Percentiles rank a stretch among this genome's conserved stretches.
phyloP scores from a whole-genome alignment of 805 yeast species.

The Jamesozyma piceae region DNA sequence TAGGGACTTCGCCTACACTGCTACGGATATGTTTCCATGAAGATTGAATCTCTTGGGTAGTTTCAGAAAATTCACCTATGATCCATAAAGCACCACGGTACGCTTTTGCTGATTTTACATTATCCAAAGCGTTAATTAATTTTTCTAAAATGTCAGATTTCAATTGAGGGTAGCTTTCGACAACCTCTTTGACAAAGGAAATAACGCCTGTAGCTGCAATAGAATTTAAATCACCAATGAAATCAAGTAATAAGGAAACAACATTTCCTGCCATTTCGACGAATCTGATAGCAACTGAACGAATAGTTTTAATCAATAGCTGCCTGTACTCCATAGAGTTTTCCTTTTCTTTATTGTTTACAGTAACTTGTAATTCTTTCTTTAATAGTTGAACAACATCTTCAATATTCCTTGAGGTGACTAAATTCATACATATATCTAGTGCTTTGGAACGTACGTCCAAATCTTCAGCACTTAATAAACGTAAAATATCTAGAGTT shows the following conservation, averaged over 20 bases:
- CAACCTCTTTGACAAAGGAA: constrained; percentile 86
- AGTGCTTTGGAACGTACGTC: constrained; percentile 87
- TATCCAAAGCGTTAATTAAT: constrained; percentile 52
- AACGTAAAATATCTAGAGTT: constrained; percentile 76
- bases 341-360: constrained; percentile 59
- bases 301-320: constrained; percentile 77
- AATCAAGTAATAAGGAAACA: constrained; percentile 78
- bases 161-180: constrained; percentile 80
- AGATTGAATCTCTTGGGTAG: constrained; percentile 60
- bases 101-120: constrained; percentile 78
- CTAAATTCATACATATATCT: constrained; percentile 69
- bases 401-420: constrained; percentile 82
- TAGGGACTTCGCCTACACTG: constrained; percentile 86
- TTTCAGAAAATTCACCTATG: constrained; percentile 80
- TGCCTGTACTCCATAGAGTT: constrained; percentile 81
- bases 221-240: constrained; percentile 75
- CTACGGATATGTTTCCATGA: constrained; percentile 83
- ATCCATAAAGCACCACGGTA: constrained; percentile 94
- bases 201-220: constrained; percentile 83
- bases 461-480: constrained; percentile 77
- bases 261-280: constrained; percentile 88
- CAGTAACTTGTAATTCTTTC: constrained; percentile 76
- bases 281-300: constrained; percentile 77
- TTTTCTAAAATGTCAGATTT: constrained; percentile 55
- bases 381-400: constrained; percentile 86